Base-by-base conservation (phyloP, 352 stramenopile species). In the Globisporangium ultimum region DNA sequence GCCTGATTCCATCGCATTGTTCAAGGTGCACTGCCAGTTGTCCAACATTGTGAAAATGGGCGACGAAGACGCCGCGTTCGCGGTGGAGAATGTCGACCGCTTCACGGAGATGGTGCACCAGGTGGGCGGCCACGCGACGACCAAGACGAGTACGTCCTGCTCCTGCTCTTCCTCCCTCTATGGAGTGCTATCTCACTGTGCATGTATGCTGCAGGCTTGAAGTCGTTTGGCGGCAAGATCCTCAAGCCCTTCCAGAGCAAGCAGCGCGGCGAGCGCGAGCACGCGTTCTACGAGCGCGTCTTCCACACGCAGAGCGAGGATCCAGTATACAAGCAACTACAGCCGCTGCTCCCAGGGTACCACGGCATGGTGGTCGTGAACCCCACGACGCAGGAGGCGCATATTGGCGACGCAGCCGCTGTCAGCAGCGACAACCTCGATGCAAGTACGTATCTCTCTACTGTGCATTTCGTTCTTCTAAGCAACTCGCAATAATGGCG, bases 241-340 rank as follows among this genome's bases (percentile, higher is more conserved):
- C 71, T 91, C 47, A 96, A 96, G 64, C 87, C 84, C 9, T 96
- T 94, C 61, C 87, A 96, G 64, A 89, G 70, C 64, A 91, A 89
- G 52, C 71, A 71, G 48, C 73, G 87, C 20, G 87, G 87, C 12
- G 74, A 91, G 61, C 76, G 71, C 48, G 87, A 96, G 56, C 55
- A 79, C 40, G 75, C 72, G 46, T 95, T 96, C 61, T 96, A 96
- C 62, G 66, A 87, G 60, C 70, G 66, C 40, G 70, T 93, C 14
- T 89, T 88, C 52, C 49, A 43, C 4, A 55, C 24, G 2, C 49
- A 75, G 53, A 61, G 55, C 9, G 36, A 61, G 40, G 64, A 56
- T 0, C 28, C 57, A 0, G 32, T 72, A 3, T 76, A 78, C 32
- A 38, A 56, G 53, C 60, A 63, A 15, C 60, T 92, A 1, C 67